phyloP scores from a whole-genome alignment of 2,329 filamentous ascomycete species.

The Apiospora koreana region DNA sequence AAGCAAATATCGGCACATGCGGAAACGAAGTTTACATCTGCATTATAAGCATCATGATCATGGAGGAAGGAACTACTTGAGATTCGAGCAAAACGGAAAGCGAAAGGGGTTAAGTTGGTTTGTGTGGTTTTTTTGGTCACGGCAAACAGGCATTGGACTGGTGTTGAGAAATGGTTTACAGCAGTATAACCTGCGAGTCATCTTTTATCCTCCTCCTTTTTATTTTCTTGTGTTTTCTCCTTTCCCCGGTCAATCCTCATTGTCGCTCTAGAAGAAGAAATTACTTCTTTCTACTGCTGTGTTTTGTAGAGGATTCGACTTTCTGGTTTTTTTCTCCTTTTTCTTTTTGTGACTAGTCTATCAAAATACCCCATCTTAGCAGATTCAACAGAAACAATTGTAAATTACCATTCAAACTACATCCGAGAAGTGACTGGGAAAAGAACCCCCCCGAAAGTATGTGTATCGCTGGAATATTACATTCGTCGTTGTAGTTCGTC shows the following conservation, averaged over 20 bases:
- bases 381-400: not conserved
- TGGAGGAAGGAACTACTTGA: not conserved
- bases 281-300: not conserved
- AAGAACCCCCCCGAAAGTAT: no score
- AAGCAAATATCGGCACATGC: not conserved
- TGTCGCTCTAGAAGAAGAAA: not conserved
- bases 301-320: not conserved
- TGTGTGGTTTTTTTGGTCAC: not conserved
- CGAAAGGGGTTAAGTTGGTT: not conserved
- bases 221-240: not conserved
- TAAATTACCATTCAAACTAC: not conserved
- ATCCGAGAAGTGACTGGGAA: not conserved
- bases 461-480: not conserved
- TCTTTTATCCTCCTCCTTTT: not conserved
- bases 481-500: not conserved
- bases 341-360: not conserved
- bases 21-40: not conserved
- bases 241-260: not conserved
- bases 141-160: constrained; percentile 5
- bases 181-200: not conserved
- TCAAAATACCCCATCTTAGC: constrained; percentile 9
- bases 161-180: constrained; percentile 2
- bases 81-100: not conserved
- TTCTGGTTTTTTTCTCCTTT: not conserved
- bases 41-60: constrained; percentile 1